phyloP scores from a whole-genome alignment of 2,329 filamentous ascomycete genomes.

The Endoconidiophora polonica region DNA sequence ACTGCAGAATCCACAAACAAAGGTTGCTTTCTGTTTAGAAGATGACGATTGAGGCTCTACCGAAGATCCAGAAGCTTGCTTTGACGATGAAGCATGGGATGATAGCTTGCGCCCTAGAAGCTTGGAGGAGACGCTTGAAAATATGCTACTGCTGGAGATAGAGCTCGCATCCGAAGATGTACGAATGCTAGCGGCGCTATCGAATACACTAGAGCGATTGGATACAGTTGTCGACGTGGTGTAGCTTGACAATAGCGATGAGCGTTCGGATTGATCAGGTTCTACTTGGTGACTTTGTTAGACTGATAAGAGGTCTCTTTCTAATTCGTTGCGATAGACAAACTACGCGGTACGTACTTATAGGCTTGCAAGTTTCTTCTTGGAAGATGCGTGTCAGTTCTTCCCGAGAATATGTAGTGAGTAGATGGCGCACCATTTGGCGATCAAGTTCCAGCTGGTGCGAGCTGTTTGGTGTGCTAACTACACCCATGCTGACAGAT shows the following conservation, averaged over 20 bases:
- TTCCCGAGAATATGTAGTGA: slow-evolving; percentile 14
- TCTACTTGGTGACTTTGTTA: slow-evolving; percentile 12
- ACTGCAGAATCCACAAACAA: slow-evolving; percentile 26
- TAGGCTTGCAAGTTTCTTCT: slow-evolving; percentile 13
- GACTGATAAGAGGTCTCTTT: slow-evolving; percentile 21
- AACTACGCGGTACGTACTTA: slow-evolving; percentile 2
- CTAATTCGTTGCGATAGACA: neutral
- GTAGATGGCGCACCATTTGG: slow-evolving; percentile 16
- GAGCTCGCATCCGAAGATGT: slow-evolving; percentile 26
- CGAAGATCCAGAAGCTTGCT: slow-evolving; percentile 11
- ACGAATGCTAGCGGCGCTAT: slow-evolving; percentile 20
- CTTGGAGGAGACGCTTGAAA: slow-evolving; percentile 25
- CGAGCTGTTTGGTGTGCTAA: neutral
- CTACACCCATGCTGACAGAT: too few species aligned
- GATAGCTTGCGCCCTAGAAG: slow-evolving; percentile 19
- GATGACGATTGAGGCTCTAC: slow-evolving; percentile 1
- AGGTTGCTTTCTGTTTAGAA: slow-evolving; percentile 23
- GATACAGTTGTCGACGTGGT: slow-evolving; percentile 22
- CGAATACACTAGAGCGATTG: slow-evolving; percentile 23
- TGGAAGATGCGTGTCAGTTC: slow-evolving; percentile 15
- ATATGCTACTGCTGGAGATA: slow-evolving; percentile 22
- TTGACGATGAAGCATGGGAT: slow-evolving; percentile 14
- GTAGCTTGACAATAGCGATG: slow-evolving; percentile 21
- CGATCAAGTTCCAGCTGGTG: slow-evolving; percentile 13
- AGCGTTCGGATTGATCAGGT: slow-evolving; percentile 18